These are phyloP conservation scores for Cercospora sp. DNA, from an alignment of 2,329 filamentous ascomycete species.

Conservation along the genomic window DNA sequence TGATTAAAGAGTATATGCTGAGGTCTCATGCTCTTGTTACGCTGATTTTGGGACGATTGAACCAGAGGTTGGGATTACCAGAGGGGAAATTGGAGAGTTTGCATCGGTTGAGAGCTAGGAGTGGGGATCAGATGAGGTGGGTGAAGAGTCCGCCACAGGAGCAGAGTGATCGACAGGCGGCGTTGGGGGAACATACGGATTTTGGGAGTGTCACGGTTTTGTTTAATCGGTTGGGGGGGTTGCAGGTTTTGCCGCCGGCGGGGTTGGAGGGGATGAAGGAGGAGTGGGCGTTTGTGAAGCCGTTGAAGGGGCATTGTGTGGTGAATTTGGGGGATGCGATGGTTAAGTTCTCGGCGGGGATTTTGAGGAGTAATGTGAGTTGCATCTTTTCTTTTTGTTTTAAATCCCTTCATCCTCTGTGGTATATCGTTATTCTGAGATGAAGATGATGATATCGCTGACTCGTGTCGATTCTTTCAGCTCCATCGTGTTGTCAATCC, in stretches of 20 bases:
- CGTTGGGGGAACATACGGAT: conserved; percentile 57
- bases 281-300: conserved; percentile 56
- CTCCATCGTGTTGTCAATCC: conserved; percentile 53
- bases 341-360: conserved; percentile 47
- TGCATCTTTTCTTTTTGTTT: not conserved
- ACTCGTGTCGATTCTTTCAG: not conserved
- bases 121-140: conserved; percentile 58
- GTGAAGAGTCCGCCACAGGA: conserved; percentile 53
- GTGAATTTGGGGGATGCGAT: conserved; percentile 53
- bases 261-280: conserved; percentile 12
- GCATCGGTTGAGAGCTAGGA: conserved; percentile 47
- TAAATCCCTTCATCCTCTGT: no score
- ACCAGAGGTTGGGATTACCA: conserved; percentile 47
- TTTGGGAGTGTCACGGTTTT: conserved; percentile 58
- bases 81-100: conserved; percentile 47
- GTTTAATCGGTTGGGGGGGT: conserved; percentile 57
- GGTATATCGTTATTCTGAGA: no score
- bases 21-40: conserved; percentile 49
- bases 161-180: conserved; percentile 42
- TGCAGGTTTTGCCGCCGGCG: conserved; percentile 53
- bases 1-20: conserved; percentile 48
- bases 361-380: conserved; percentile 32
- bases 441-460: not conserved
- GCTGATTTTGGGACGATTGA: conserved; percentile 48
- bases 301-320: conserved; percentile 50